Conservation (phyloP, 192 early-diverging fungal genomes). For the Kickxella alabastrina region DNA sequence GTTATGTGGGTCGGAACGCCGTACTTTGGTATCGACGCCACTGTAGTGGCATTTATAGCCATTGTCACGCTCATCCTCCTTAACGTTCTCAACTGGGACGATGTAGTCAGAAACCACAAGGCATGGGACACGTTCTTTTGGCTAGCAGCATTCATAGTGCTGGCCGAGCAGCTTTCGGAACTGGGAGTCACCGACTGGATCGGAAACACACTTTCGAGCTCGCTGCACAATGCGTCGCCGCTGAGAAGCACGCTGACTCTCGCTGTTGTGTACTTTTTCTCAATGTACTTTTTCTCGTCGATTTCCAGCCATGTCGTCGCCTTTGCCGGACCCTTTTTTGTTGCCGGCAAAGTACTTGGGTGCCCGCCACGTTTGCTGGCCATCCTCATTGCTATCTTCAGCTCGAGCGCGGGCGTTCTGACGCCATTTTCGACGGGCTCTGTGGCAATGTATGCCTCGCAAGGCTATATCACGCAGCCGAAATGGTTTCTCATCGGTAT, state of each 20-base stretch:
- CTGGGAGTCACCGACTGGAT: conserved; percentile 66
- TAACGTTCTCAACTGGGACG: conserved; percentile 62
- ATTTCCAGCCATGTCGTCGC: conserved; percentile 72
- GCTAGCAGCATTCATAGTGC: conserved; percentile 73
- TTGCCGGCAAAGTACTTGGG: conserved; percentile 61
- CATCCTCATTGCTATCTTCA: conserved; percentile 61
- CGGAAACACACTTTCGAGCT: conserved; percentile 54
- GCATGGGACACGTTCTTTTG: conserved; percentile 84
- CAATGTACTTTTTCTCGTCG: conserved; percentile 71
- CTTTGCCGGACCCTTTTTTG: conserved; percentile 65
- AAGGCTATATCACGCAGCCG: conserved; percentile 56
- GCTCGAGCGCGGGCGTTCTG: conserved; percentile 60
- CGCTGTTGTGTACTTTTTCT: conserved; percentile 60
- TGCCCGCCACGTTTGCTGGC: conserved; percentile 56
- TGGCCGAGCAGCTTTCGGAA: conserved; percentile 69
- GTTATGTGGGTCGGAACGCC: conserved; percentile 59
- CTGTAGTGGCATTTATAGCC: conserved; percentile 66
- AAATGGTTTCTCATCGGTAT: conserved; percentile 63
- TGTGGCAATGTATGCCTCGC: conserved; percentile 58
- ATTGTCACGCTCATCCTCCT: conserved; percentile 56
- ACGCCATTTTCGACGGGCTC: conserved; percentile 54
- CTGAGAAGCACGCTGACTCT: conserved; percentile 45
- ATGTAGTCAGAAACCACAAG: conserved; percentile 61
- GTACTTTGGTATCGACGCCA: conserved; percentile 60
- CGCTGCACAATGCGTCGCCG: conserved; percentile 43